phyloP scores from a whole-genome alignment of 495 filamentous ascomycete species.

The Aspergillus kassunensis region DNA sequence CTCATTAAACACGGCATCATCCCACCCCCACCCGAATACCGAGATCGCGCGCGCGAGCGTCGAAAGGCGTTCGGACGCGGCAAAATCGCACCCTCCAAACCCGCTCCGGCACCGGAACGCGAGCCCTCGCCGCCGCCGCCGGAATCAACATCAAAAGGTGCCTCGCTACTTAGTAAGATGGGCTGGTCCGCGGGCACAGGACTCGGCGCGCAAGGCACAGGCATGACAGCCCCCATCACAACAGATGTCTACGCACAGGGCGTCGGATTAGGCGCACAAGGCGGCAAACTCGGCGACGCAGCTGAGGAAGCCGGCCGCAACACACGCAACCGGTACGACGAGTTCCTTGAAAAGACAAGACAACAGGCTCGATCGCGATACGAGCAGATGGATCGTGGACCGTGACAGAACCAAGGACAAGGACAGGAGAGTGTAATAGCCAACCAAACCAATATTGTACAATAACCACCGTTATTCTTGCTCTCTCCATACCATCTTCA shows the following conservation, averaged over 20 bases:
- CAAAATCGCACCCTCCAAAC: constrained; percentile 41
- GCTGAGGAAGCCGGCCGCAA: constrained; percentile 70
- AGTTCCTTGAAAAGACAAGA: constrained; percentile 74
- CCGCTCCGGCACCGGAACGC: constrained; percentile 28
- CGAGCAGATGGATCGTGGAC: constrained; percentile 53
- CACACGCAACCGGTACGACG: constrained; percentile 63
- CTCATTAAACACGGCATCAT: constrained; percentile 50
- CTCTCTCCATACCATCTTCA: background rate
- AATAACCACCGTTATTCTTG: background rate
- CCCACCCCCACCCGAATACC: constrained; percentile 51
- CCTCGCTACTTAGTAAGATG: constrained; percentile 83
- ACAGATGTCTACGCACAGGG: constrained; percentile 78
- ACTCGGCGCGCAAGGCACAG: constrained; percentile 74
- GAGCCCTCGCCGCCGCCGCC: constrained; percentile 30
- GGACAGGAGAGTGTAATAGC: constrained; percentile 2
- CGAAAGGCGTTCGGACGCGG: constrained; percentile 70
- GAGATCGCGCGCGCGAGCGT: constrained; percentile 80
- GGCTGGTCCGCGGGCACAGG: constrained; percentile 80
- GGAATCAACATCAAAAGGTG: constrained; percentile 68
- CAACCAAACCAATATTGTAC: background rate
- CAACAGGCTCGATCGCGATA: constrained; percentile 78
- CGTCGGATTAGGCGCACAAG: constrained; percentile 81
- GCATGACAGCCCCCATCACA: constrained; percentile 70
- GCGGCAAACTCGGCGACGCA: constrained; percentile 80
- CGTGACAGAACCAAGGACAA: too few relatives aligned